phyloP scores from a whole-genome alignment of 306 rosid genomes.

The Trichosanthes cucumerina region DNA sequence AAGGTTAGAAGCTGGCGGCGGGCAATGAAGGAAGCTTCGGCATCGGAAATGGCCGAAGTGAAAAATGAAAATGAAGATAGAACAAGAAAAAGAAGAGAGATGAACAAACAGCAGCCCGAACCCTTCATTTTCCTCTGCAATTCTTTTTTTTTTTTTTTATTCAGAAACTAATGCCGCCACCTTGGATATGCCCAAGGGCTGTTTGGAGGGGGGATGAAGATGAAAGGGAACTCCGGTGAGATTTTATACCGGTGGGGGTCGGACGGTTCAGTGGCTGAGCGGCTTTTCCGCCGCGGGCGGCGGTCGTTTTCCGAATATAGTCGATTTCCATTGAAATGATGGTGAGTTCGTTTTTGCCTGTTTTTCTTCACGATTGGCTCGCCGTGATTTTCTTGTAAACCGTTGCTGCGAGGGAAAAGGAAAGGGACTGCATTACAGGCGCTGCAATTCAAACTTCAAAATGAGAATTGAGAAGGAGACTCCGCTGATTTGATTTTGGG shows the following conservation, averaged over 20 bases:
- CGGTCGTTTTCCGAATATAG: background rate
- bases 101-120: conserved; percentile 13
- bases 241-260: background rate
- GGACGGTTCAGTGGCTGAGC: background rate
- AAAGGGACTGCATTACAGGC: too few relatives aligned
- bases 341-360: background rate
- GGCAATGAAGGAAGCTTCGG: conserved; percentile 32
- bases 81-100: conserved; percentile 2
- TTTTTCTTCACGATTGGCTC: background rate
- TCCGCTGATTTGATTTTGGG: background rate
- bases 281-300: background rate
- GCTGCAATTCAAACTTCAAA: too few relatives aligned
- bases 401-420: too few relatives aligned
- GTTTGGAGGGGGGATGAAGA: background rate
- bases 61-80: background rate
- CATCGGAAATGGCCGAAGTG: conserved; percentile 32
- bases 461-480: background rate
- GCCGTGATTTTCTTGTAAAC: background rate
- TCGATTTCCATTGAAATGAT: background rate
- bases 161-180: conserved; percentile 16
- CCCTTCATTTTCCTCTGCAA: conserved; percentile 16
- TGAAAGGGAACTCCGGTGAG: background rate
- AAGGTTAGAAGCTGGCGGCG: conserved; percentile 48
- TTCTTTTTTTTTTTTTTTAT: background rate
- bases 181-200: conserved; percentile 28